These are phyloP conservation scores for Fonsecaea pugnacius DNA, from an alignment of 2,329 filamentous ascomycete species.

Conservation along the genomic window DNA sequence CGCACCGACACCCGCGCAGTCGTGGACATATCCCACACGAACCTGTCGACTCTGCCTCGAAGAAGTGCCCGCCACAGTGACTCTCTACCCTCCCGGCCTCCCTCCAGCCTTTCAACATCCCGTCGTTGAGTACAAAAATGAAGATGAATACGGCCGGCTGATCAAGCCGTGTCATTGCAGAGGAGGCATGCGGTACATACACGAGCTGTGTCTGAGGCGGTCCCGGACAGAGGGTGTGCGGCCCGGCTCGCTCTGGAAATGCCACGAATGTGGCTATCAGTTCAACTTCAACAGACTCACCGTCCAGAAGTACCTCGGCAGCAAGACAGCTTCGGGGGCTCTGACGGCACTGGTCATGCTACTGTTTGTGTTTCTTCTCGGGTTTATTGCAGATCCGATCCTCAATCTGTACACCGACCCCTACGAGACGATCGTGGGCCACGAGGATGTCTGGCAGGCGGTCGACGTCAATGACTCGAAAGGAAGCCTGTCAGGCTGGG, in stretches of 20 bases:
- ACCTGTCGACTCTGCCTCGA: slow-evolving; percentile 92
- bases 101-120: slow-evolving; percentile 62
- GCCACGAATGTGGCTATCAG: slow-evolving; percentile 35
- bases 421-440: slow-evolving; percentile 58
- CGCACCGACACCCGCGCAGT: slow-evolving; percentile 21
- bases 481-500: slow-evolving; percentile 64
- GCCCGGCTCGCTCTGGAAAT: slow-evolving; percentile 37
- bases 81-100: slow-evolving; percentile 58
- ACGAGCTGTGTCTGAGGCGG: slow-evolving; percentile 82
- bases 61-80: slow-evolving; percentile 64
- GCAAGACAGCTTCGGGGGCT: slow-evolving; percentile 66
- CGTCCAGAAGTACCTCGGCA: slow-evolving; percentile 59
- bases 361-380: slow-evolving; percentile 75
- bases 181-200: slow-evolving; percentile 89
- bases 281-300: slow-evolving; percentile 38
- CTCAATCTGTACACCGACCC: slow-evolving; percentile 88
- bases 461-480: slow-evolving; percentile 27
- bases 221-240: slow-evolving; percentile 77
- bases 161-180: slow-evolving; percentile 92
- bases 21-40: slow-evolving; percentile 64
- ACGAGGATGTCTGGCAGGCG: slow-evolving; percentile 44
- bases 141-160: slow-evolving; percentile 73
- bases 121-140: slow-evolving; percentile 71
- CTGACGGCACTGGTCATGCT: slow-evolving; percentile 76
- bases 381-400: slow-evolving; percentile 90